Evolutionary conservation across 495 filamentous ascomycete species (phyloP).

Genomic region (Neurospora sublineolata): DNA sequence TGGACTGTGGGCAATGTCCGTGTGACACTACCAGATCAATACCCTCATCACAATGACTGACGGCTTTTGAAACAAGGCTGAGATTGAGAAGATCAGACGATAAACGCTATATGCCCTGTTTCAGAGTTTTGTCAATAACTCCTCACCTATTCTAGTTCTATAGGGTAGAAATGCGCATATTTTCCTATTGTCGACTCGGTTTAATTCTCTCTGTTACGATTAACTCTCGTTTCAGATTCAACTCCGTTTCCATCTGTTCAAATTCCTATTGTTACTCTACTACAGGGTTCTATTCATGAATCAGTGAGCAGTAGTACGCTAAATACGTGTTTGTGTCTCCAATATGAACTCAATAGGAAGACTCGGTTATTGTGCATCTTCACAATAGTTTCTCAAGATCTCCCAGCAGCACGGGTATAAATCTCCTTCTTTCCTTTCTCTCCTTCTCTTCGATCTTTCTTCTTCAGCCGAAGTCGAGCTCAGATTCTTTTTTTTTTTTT

Average conservation of each 20-base stretch:
- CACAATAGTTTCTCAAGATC: too few species aligned
- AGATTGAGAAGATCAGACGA: background rate
- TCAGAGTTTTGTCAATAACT: background rate
- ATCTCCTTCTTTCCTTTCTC: background rate
- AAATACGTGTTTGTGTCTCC: background rate
- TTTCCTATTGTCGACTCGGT: background rate
- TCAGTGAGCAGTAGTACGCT: background rate
- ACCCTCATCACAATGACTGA: background rate
- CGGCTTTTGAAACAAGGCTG: background rate
- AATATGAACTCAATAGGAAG: background rate
- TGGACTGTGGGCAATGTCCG: too few species aligned
- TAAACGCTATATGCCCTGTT: background rate
- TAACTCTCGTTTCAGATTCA: background rate
- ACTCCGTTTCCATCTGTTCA: background rate
- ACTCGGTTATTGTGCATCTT: background rate
- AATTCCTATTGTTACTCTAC: background rate
- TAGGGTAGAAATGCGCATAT: background rate
- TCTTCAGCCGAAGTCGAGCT: background rate
- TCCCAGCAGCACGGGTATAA: too few species aligned
- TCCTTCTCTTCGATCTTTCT: background rate
- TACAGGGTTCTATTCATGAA: background rate
- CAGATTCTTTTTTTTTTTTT: background rate
- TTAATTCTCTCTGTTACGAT: background rate
- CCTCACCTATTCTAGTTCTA: background rate
- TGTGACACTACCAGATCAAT: too few species aligned